Percentiles rank a stretch among this genome's conserved stretches.
Conservation (phyloP, 352 stramenopile species). For the Phytopythium sindhum region DNA sequence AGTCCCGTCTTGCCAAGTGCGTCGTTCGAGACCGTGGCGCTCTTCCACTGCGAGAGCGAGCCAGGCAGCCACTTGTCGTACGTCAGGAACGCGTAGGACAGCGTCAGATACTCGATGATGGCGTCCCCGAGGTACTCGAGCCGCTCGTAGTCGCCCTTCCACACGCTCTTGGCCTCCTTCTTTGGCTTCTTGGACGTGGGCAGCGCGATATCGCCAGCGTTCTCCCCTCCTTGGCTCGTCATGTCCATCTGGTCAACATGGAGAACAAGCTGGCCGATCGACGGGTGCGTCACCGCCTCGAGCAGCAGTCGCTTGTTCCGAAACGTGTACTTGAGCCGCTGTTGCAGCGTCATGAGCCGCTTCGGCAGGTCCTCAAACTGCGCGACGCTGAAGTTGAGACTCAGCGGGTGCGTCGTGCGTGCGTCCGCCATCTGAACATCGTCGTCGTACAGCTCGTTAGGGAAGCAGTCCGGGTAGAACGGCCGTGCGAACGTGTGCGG, state of each 20-base stretch:
- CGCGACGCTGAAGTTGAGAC: conserved; percentile 50
- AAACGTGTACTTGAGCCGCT: conserved; percentile 83
- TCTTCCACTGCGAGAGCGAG: conserved; percentile 81
- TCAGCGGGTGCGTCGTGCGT: conserved; percentile 18
- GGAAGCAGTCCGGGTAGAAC: conserved; percentile 72
- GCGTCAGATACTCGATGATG: conserved; percentile 87
- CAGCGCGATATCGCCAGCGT: conserved; percentile 9
- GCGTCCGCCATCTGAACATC: conserved; percentile 14
- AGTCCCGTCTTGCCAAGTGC: conserved; percentile 80
- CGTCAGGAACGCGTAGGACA: conserved; percentile 75
- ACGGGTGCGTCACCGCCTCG: conserved; percentile 78
- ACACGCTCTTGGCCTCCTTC: conserved; percentile 45
- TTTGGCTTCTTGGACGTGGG: conserved; percentile 13
- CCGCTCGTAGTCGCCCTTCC: conserved; percentile 86
- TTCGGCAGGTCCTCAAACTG: conserved; percentile 55
- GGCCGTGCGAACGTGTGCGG: conserved; percentile 36
- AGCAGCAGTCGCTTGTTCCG: conserved; percentile 69
- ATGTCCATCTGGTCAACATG: conserved; percentile 33
- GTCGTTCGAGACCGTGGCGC: conserved; percentile 83
- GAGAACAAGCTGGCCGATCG: conserved; percentile 58
- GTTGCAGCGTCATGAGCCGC: conserved; percentile 57
- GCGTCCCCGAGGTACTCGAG: conserved; percentile 88
- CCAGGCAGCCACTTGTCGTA: conserved; percentile 76
- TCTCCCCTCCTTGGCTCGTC: conserved; percentile 7
- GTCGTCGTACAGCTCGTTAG: conserved; percentile 52